A percentile compares a stretch with the other conserved stretches of the same genome.
Conservation (phyloP, 495 filamentous ascomycete species). For the Tuber indicum region DNA sequence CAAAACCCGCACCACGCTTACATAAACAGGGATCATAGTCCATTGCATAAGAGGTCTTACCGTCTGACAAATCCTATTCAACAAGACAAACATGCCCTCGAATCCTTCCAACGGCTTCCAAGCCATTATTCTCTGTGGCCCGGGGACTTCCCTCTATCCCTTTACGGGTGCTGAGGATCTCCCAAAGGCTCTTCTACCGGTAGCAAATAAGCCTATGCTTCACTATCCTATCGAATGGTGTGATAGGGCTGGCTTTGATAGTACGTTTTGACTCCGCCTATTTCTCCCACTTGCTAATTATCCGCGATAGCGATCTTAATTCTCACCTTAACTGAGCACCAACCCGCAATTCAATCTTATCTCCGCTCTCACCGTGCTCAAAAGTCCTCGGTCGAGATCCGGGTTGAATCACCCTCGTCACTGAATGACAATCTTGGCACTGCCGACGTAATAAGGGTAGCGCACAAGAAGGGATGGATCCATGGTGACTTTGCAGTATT, state of each 20-base stretch:
- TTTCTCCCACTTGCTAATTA: conserved; percentile 3
- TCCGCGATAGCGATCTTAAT: conserved; percentile 35
- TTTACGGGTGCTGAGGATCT: conserved; percentile 86
- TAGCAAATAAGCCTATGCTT: conserved; percentile 93
- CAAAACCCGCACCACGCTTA: background rate
- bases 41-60: background rate
- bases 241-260: conserved; percentile 40
- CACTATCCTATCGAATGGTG: conserved; percentile 92
- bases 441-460: conserved; percentile 75
- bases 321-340: conserved; percentile 39
- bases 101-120: conserved; percentile 72
- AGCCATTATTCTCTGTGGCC: conserved; percentile 86
- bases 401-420: conserved; percentile 36
- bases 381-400: conserved; percentile 30
- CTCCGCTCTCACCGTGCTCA: conserved; percentile 42
- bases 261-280: conserved; percentile 19
- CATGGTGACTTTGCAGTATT: conserved; percentile 81
- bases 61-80: background rate
- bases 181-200: conserved; percentile 82
- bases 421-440: conserved; percentile 54
- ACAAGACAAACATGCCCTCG: conserved; percentile 30
- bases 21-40: background rate
- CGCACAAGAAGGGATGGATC: conserved; percentile 47
- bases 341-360: conserved; percentile 39
- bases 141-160: conserved; percentile 81